Base-by-base conservation (phyloP, 1,284 basidiomycete genomes). In the Schizophyllum amplum region DNA sequence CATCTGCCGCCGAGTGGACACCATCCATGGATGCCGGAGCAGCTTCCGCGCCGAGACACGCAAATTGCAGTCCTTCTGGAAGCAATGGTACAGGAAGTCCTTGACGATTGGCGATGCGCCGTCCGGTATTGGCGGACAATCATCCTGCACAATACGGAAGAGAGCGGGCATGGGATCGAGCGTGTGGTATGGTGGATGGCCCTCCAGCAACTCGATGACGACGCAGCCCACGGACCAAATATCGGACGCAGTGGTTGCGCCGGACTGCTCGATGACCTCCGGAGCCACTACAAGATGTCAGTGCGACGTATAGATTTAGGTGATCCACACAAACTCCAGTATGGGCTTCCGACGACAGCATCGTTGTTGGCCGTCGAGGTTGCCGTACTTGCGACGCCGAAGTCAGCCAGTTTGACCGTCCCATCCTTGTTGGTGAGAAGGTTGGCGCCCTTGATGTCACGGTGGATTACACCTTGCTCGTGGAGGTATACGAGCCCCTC, bases 391-490 rank as follows among this genome's bases (percentile, higher is more conserved):
- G 90, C 91, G 4, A 97, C 94, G 57, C 94, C 94, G 69, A 97
- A 97, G 72, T 97, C 94, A 6, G 93, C 94, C 23, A 97, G 79
- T 71, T 97, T 96, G 59, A 98, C 93, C 24, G 86, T 89, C n/a
- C 95, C 95, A 70, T 97, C 92, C 73, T 98, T 97, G 68, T 96
- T 97, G n/a, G 95, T 96, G 49, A 98, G 78, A 65, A 98, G 95
- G 65, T 98, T 98, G 15, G 95, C 94, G 47, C 94, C 95, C 71
- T 98, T 98, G 77, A 98, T 98, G 66, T 98, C 95, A n/a, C 95
- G 83, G 71, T 98, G 95, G 63, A 98, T 97, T 57, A 98, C 94
- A 77, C 94, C 95, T 74, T 96, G 93, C 64, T 97, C 94, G 68
- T 98, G 95, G 11, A 98, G 83, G 69, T 98, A 98, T 50, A 94